Conservation (phyloP, 2,329 filamentous ascomycete species). For the Zymoseptoria passerinii region DNA sequence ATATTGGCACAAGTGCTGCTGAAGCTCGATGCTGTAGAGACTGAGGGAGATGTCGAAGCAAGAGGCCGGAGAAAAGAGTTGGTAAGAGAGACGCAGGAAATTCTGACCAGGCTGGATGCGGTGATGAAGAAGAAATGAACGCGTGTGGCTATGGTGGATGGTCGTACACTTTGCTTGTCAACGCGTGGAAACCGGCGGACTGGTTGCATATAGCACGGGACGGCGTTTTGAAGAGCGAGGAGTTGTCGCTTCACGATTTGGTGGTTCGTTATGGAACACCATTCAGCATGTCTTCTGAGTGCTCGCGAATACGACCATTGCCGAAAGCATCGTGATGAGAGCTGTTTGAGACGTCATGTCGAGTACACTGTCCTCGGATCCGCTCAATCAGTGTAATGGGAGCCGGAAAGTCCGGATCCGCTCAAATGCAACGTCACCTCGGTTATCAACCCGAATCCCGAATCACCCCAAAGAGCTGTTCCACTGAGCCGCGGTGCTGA, state of each 20-base stretch:
- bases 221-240: neutral
- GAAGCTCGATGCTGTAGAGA: slow-evolving; percentile 69
- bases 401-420: neutral
- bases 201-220: neutral
- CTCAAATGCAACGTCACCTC: neutral
- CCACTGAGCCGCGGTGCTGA: neutral
- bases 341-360: neutral
- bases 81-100: slow-evolving; percentile 61
- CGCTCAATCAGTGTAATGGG: neutral
- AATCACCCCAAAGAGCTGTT: neutral
- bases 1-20: slow-evolving; percentile 67
- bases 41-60: slow-evolving; percentile 58
- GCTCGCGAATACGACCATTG: neutral
- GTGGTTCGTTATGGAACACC: neutral
- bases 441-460: neutral
- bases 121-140: slow-evolving; percentile 18
- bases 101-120: slow-evolving; percentile 58
- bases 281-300: neutral
- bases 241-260: neutral
- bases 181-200: neutral
- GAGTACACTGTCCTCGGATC: neutral
- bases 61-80: slow-evolving; percentile 60
- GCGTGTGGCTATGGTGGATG: neutral
- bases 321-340: neutral
- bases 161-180: neutral